Conservation (phyloP, 208 protist species). For the Acanthamoeba castellanii region DNA sequence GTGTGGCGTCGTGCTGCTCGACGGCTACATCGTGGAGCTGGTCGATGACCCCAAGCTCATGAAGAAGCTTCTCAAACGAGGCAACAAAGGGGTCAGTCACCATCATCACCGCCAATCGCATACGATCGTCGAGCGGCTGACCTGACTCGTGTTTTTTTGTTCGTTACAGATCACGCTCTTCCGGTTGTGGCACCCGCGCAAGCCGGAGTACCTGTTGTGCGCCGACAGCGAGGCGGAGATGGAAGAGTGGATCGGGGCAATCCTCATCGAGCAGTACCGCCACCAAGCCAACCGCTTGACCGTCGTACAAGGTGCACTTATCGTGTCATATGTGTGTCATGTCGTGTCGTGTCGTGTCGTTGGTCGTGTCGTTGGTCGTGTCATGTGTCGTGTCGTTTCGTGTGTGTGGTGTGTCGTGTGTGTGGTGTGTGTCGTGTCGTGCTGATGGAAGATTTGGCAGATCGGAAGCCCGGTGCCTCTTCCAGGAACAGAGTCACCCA, state of each 20-base stretch:
- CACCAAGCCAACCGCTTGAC: neutral
- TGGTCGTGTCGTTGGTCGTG: no score
- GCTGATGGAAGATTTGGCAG: no score
- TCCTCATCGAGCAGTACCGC: slow-evolving; percentile 36
- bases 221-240: slow-evolving; percentile 43
- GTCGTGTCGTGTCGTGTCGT: neutral
- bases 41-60: slow-evolving; percentile 16
- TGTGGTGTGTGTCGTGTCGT: no score
- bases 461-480: neutral
- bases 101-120: neutral
- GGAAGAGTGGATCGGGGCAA: slow-evolving; percentile 30
- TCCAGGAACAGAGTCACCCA: no score
- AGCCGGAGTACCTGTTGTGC: slow-evolving; percentile 38
- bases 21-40: slow-evolving; percentile 62
- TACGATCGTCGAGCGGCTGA: neutral
- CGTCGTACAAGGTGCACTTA: neutral
- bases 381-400: no score
- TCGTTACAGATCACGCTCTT: slow-evolving; percentile 13
- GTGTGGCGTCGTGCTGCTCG: slow-evolving; percentile 32
- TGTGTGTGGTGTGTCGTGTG: neutral
- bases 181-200: slow-evolving; percentile 1
- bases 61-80: slow-evolving; percentile 30
- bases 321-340: no score
- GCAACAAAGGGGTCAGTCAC: neutral
- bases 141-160: neutral